Base-by-base conservation (phyloP, 371 early-diverging fungal genomes). In the Mucor saturninus region DNA sequence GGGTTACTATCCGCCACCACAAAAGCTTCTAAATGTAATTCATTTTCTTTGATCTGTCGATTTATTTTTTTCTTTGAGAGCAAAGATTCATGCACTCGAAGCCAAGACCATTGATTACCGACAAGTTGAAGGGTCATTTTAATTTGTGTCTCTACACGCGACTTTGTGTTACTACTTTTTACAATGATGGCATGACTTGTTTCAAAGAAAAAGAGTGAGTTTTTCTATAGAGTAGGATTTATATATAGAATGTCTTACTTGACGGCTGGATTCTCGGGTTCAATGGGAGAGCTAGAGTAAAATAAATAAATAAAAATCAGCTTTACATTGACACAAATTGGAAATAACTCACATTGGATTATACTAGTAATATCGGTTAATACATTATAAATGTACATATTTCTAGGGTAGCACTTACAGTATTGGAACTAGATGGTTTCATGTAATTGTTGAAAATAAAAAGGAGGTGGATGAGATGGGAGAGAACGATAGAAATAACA, bases 1-100 rank as follows among this genome's bases (percentile, higher is more conserved):
- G 81, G 80, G 61, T 95, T 89, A 48, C 90, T 91, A n/a, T 91
- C 92, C 68, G 95, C 94, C 2, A 93, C 79, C 5, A 97, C 91
- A 8, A 71, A 73, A 1, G 93, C 92, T 62, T 93, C 92, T 30
- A 95, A 79, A 48, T 75, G 75, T 14, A 95, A 79, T 7, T 73
- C 42, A 30, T 70, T 72, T 10, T 73, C 66, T 29, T 68, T 67
- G 61, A 59, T 10, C 59, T 67, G 32, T 69, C 61, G n/a, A 48
- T 42, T 26, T 42, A 48, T 45, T 52, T 54, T 85, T 40, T 85
- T 84, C 15, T 73, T 75, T 30, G 83, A 75, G 6, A 87, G 77
- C 32, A 85, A 59, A 35, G 71, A 68, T 48, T 88, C 85, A 10
- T 88, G 87, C 31, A 91, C 71, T 42, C 82, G 65, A 53, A 91